Base-by-base conservation (phyloP, 345 rosid genomes). In the Excoecaria agallocha region DNA sequence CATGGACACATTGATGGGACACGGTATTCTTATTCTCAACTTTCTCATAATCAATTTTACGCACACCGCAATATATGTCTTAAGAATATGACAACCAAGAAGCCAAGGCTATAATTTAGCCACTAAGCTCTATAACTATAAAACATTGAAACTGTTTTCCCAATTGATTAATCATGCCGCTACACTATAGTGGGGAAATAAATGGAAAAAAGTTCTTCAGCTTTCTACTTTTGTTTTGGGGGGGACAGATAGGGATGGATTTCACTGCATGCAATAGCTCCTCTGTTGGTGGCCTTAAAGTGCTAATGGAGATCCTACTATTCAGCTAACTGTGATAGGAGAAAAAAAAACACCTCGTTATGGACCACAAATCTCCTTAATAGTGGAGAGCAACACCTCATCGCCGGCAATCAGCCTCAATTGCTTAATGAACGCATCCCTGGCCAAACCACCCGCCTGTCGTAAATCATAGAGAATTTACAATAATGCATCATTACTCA, bases 401-500 rank as follows among this genome's bases (percentile, higher is more conserved):
- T 87, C 85, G 39, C 90, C 88, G 7, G 71, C 82, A 71, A 80
- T 71, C 39, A 35, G 17, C 16, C 84, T 83, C 41, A 87, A 30
- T 17, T 70, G 81, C 62, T 62, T 80, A 17, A 80, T 11, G 68
- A 85, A 85, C 38, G 37, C 56, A 78, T 80, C 71, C 55, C 58
- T 83, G 46, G 84, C 59, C 68, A 85, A 55, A 55, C 24, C 57
- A 56, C 82, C 85, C 12, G 72, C 85, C 90, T 87, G 88, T 66
- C 41, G 30, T 64, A 51, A 16, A 11, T 25, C 57, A 71, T 13
- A 70, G 70, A 50, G 22, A 56, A 62, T 51, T 50, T 25, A 65
- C 51, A 54, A n/a, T 3, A 1, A 55, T 0, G 22, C 25, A 55
- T 30, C 13, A 73, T 1, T 58, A 35, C 12, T 48, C 38, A 69